A percentile compares a stretch with the other conserved stretches of the same genome.
Conservation (phyloP, 805 yeast species). For the Hanseniaspora nectarophila region DNA sequence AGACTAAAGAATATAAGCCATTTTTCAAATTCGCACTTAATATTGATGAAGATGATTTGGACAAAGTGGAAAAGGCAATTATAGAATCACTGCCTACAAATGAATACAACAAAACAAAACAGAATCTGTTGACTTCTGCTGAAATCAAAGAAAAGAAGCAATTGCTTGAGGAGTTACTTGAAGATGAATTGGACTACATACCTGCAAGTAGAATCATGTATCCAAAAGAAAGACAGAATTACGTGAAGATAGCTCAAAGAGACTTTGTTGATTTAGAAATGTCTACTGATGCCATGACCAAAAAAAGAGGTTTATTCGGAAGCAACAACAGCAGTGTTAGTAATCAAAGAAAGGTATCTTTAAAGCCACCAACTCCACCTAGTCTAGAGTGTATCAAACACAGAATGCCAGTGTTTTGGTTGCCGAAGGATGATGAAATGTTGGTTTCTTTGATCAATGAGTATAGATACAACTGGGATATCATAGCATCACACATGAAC, state of each 20-base stretch:
- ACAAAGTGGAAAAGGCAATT: constrained; percentile 28
- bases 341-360: constrained; percentile 45
- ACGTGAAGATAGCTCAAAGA: constrained; percentile 45
- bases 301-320: constrained; percentile 35
- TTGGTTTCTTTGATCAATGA: constrained; percentile 73
- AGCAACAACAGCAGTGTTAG: constrained; percentile 16
- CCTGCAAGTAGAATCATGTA: constrained; percentile 57
- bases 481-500: constrained; percentile 70
- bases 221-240: constrained; percentile 52
- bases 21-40: constrained; percentile 27
- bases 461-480: constrained; percentile 84
- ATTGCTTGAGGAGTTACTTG: constrained; percentile 20
- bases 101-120: neutral
- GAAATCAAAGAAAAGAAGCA: constrained; percentile 18
- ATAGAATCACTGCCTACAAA: constrained; percentile 28
- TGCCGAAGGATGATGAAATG: constrained; percentile 81
- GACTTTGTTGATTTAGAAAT: constrained; percentile 36
- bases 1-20: constrained; percentile 17
- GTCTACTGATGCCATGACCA: constrained; percentile 27
- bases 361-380: constrained; percentile 90
- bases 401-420: constrained; percentile 89
- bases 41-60: constrained; percentile 23
- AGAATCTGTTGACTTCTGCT: neutral
- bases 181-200: constrained; percentile 29
- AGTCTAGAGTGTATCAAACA: constrained; percentile 63